Conservation (phyloP, 441 rosid species). For the Arabidopsis lyrata region DNA sequence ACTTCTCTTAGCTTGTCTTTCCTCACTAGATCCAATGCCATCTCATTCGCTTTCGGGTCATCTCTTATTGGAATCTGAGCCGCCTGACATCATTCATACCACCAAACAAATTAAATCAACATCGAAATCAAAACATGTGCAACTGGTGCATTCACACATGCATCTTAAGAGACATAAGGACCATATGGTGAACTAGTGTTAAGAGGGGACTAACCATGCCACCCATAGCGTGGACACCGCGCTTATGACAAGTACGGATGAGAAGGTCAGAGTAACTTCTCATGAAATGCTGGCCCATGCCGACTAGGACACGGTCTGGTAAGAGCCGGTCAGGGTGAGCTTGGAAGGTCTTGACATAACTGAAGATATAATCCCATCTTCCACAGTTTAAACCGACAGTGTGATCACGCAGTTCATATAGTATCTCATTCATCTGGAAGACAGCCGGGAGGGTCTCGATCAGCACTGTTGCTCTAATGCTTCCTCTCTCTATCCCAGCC, state of each 20-base stretch:
- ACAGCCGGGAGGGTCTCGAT: slow-evolving; percentile 96
- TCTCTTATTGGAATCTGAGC: slow-evolving; percentile 94
- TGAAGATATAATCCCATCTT: slow-evolving; percentile 95
- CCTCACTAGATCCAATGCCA: slow-evolving; percentile 78
- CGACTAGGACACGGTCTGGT: slow-evolving; percentile 82
- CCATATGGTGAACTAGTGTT: not conserved
- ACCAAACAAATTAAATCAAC: not conserved
- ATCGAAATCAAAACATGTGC: not conserved
- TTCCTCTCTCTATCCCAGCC: slow-evolving; percentile 84
- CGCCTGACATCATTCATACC: slow-evolving; percentile 61
- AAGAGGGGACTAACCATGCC: slow-evolving; percentile 69
- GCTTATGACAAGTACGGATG: slow-evolving; percentile 82
- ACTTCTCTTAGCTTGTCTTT: slow-evolving; percentile 91
- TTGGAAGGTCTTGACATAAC: slow-evolving; percentile 94
- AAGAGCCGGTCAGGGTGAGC: slow-evolving; percentile 79
- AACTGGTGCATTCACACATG: not conserved
- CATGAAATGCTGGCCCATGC: slow-evolving; percentile 96
- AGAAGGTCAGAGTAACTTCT: slow-evolving; percentile 92
- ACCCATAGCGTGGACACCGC: slow-evolving; percentile 96
- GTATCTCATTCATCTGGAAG: slow-evolving; percentile 94
- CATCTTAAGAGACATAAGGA: not conserved
- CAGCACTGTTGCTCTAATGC: slow-evolving; percentile 87
- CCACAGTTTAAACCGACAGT: slow-evolving; percentile 93
- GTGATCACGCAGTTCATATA: slow-evolving; percentile 83
- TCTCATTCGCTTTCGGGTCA: slow-evolving; percentile 79